These are phyloP conservation scores for Chaetomium sp. DNA, from an alignment of 2,329 filamentous ascomycete genomes.

Conservation along the genomic window DNA sequence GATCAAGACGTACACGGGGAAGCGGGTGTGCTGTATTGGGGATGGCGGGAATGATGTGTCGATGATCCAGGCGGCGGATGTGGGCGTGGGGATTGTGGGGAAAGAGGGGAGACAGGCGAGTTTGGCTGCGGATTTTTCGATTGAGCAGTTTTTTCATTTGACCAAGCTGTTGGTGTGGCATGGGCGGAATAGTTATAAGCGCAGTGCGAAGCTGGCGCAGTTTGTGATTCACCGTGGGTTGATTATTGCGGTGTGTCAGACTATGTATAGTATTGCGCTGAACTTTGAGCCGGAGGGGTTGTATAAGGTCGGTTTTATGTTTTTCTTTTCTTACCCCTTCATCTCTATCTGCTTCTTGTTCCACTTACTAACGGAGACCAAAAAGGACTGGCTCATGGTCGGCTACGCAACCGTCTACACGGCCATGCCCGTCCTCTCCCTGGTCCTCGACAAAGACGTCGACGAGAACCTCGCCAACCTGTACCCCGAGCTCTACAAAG, in stretches of 20 bases:
- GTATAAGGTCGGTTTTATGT: constrained; percentile 55
- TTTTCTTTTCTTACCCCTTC: neutral
- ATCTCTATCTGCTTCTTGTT: neutral
- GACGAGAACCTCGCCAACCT: constrained; percentile 89
- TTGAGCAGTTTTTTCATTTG: constrained; percentile 89
- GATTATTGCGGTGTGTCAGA: constrained; percentile 93
- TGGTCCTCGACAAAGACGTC: constrained; percentile 91
- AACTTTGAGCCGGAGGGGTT: constrained; percentile 89
- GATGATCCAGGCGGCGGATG: constrained; percentile 98
- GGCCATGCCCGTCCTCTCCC: constrained; percentile 82
- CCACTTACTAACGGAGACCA: neutral
- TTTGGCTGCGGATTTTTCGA: constrained; percentile 91
- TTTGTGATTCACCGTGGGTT: constrained; percentile 97
- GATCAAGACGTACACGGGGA: constrained; percentile 86
- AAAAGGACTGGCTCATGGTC: constrained; percentile 84
- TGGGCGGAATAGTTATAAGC: constrained; percentile 93
- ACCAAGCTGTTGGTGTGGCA: constrained; percentile 99
- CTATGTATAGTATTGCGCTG: constrained; percentile 91
- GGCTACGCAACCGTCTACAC: constrained; percentile 97
- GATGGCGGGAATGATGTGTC: constrained; percentile 97
- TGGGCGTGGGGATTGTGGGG: constrained; percentile 94
- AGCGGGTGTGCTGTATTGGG: constrained; percentile 94
- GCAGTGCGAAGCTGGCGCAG: constrained; percentile 88
- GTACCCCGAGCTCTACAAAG: constrained; percentile 96
- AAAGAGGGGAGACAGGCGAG: constrained; percentile 96